phyloP scores from a whole-genome alignment of 129 eudicot genomes.

The Daucus carota region DH1_v3.0 NC_030386.2:35185001-35185500 shows the following conservation, averaged over 20 bases:
- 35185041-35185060: slow-evolving; percentile 80
- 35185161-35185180: slow-evolving; percentile 90
- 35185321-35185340: slow-evolving; percentile 34
- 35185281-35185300: neutral
- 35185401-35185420: slow-evolving; percentile 35
- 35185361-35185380: slow-evolving; percentile 63
- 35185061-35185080: slow-evolving; percentile 53
- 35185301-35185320: neutral
- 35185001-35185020: slow-evolving; percentile 32
- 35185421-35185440: slow-evolving; percentile 42
- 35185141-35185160: slow-evolving; percentile 75
- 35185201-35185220: slow-evolving; percentile 64
- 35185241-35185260: neutral
- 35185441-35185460: slow-evolving; percentile 41
- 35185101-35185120: slow-evolving; percentile 76
- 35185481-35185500: slow-evolving; percentile 79
- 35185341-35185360: slow-evolving; percentile 68
- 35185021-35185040: slow-evolving; percentile 58
- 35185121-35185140: slow-evolving; percentile 88
- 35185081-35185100: slow-evolving; percentile 61
- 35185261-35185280: neutral
- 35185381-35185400: slow-evolving; percentile 51
- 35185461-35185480: slow-evolving; percentile 65
- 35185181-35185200: slow-evolving; percentile 90
- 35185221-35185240: slow-evolving; percentile 2